phyloP scores from a whole-genome alignment of 805 yeast species.

The Candida loeiensis region DNA sequence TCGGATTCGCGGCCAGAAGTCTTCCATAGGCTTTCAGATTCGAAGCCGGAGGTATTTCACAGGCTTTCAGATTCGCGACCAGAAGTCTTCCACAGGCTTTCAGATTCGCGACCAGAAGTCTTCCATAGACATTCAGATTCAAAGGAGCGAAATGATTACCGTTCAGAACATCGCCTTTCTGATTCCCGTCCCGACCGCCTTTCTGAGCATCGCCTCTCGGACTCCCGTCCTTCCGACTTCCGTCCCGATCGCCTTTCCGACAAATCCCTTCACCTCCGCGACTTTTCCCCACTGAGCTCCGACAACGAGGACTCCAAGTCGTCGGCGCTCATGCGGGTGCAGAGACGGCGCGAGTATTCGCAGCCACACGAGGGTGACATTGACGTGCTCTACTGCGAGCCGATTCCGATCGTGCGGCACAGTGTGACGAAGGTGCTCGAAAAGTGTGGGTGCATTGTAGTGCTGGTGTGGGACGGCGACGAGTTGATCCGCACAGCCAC shows the following conservation, averaged over 20 bases:
- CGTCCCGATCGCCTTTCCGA: neutral
- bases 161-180: neutral
- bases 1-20: neutral
- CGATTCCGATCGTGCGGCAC: slow-evolving; percentile 77
- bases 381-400: slow-evolving; percentile 80
- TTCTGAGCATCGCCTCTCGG: neutral
- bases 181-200: neutral
- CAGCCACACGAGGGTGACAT: slow-evolving; percentile 34
- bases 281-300: slow-evolving; percentile 52
- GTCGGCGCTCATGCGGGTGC: slow-evolving; percentile 50
- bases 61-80: too few species aligned
- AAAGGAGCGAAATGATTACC: too few species aligned
- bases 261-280: neutral
- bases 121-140: too few species aligned
- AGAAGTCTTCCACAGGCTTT: too few species aligned
- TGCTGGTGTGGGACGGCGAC: slow-evolving; percentile 73
- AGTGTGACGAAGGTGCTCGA: slow-evolving; percentile 62
- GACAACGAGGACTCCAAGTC: slow-evolving; percentile 59
- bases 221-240: neutral
- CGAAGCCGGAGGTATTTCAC: too few species aligned
- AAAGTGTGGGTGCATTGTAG: slow-evolving; percentile 73
- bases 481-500: slow-evolving; percentile 80
- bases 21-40: too few species aligned
- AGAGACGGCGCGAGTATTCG: slow-evolving; percentile 53
- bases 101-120: too few species aligned